Conservation (phyloP, 2,329 filamentous ascomycete species). For the Fusarium napiforme region DNA sequence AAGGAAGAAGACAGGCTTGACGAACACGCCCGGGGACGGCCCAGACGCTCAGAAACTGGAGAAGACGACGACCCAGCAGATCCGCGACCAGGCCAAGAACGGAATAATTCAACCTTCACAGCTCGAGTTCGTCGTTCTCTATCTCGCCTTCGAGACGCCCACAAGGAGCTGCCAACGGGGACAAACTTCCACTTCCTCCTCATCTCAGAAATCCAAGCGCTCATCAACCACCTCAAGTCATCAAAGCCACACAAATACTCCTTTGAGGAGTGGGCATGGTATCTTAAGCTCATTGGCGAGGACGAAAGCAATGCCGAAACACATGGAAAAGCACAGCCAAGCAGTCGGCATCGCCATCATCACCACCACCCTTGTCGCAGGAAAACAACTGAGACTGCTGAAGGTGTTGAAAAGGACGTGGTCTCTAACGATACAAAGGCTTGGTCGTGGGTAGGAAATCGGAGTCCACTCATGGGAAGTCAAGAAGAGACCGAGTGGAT, state of each 20-base stretch:
- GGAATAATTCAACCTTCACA: constrained; percentile 44
- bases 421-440: constrained; percentile 44
- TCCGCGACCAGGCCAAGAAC: constrained; percentile 33
- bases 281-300: constrained; percentile 79
- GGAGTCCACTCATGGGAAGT: constrained; percentile 75
- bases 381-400: not conserved
- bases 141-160: constrained; percentile 51
- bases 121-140: constrained; percentile 50
- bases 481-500: constrained; percentile 80
- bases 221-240: constrained; percentile 71
- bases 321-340: constrained; percentile 57
- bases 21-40: constrained; percentile 16
- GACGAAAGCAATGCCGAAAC: constrained; percentile 64
- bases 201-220: constrained; percentile 74
- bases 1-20: constrained; percentile 11
- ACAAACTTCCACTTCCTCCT: constrained; percentile 72
- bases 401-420: constrained; percentile 15
- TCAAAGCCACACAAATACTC: constrained; percentile 71
- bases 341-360: constrained; percentile 31
- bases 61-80: not conserved
- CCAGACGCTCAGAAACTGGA: not conserved
- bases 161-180: constrained; percentile 54
- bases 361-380: not conserved
- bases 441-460: constrained; percentile 80
- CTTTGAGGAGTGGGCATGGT: constrained; percentile 90